Evolutionary conservation across 1,139 yeast species (phyloP).

Genomic region (Suhomyces wounanorum): DNA sequence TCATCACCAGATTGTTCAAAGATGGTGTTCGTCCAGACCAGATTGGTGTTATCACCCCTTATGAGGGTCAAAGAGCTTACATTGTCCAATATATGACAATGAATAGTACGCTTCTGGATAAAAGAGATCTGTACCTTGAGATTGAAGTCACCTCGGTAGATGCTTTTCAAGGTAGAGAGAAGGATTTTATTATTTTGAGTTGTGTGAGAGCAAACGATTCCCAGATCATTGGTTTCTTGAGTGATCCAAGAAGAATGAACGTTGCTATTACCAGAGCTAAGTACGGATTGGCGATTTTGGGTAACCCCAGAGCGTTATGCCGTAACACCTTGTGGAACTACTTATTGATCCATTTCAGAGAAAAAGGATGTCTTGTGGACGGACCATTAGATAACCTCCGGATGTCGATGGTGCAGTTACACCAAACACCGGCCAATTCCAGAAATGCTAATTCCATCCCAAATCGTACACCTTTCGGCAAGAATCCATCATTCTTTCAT

Average conservation of each 20-base stretch:
- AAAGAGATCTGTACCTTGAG: conserved; percentile 60
- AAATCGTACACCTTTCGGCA: conserved; percentile 4
- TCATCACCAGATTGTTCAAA: conserved; percentile 69
- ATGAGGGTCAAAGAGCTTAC: conserved; percentile 91
- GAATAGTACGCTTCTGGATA: conserved; percentile 64
- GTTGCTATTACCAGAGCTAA: conserved; percentile 93
- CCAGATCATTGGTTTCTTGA: conserved; percentile 81
- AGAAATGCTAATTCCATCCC: conserved; percentile 3
- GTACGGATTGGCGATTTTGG: conserved; percentile 78
- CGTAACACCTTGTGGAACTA: conserved; percentile 79
- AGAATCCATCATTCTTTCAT: conserved; percentile 6
- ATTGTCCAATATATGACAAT: conserved; percentile 75
- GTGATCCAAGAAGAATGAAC: conserved; percentile 87
- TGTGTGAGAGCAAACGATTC: conserved; percentile 91
- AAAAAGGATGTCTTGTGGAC: conserved; percentile 85
- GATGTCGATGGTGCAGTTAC: conserved; percentile 65
- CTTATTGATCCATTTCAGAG: conserved; percentile 75
- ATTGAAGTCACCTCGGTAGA: conserved; percentile 93
- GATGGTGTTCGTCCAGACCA: conserved; percentile 83
- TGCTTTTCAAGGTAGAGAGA: conserved; percentile 96
- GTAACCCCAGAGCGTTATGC: conserved; percentile 80
- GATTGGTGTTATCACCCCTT: conserved; percentile 92
- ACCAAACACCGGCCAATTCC: not conserved
- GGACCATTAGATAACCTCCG: conserved; percentile 86
- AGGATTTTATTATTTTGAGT: conserved; percentile 83